These are phyloP conservation scores for Venturia oleaginea DNA, from an alignment of 2,329 filamentous ascomycete species.

Conservation along the genomic window DNA sequence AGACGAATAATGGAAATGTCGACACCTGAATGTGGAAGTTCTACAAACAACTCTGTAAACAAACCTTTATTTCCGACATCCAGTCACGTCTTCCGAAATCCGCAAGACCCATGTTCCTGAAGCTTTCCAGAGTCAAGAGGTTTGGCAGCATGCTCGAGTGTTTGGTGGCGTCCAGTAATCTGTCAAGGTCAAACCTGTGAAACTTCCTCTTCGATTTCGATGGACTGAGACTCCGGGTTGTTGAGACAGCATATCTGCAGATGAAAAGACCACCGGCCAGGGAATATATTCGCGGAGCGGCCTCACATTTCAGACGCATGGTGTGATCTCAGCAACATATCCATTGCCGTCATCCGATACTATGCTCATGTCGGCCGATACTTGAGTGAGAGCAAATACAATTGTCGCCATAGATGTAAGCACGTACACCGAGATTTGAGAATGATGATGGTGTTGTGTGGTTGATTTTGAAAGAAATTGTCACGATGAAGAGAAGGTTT, in stretches of 20 bases:
- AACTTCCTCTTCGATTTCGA: neutral
- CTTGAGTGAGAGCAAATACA: neutral
- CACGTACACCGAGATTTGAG: neutral
- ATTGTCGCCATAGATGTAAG: neutral
- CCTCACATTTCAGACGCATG: neutral
- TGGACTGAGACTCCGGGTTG: neutral
- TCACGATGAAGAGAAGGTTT: neutral
- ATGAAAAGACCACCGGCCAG: neutral
- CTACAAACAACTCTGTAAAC: neutral
- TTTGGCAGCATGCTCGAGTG: neutral
- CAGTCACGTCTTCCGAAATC: neutral
- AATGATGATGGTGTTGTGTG: neutral
- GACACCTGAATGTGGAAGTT: neutral
- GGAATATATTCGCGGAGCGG: neutral
- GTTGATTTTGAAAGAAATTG: neutral
- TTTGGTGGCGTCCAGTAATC: slow-evolving; percentile 7
- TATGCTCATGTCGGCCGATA: neutral
- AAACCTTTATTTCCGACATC: neutral
- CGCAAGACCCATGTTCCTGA: neutral
- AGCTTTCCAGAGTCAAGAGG: neutral
- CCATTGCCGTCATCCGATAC: neutral
- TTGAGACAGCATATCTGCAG: neutral
- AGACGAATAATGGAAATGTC: neutral
- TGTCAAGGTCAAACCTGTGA: neutral
- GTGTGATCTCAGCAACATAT: neutral